A percentile compares a stretch with the other conserved stretches of the same genome.
These are phyloP conservation scores for Saccharum spontaneum DNA, from an alignment of 176 grass and related monocot genomes.

Conservation along the genomic window DNA sequence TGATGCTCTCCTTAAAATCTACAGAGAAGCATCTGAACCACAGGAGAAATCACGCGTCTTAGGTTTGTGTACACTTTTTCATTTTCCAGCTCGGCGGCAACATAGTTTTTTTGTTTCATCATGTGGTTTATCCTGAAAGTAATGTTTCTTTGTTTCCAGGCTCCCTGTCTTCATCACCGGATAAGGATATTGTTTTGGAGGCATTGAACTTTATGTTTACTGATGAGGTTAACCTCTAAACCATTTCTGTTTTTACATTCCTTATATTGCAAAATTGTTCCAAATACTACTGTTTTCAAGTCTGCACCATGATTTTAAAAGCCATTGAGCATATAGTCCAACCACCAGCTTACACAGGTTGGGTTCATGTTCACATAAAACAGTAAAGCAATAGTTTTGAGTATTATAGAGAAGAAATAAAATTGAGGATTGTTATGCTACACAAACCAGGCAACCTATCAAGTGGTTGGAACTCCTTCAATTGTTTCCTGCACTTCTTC, in stretches of 20 bases:
- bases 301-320: background rate
- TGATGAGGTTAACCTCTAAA: constrained; percentile 52
- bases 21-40: constrained; percentile 63
- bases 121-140: constrained; percentile 13
- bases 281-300: background rate
- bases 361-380: background rate
- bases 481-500: background rate
- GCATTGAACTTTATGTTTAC: constrained; percentile 73
- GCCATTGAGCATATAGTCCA: background rate
- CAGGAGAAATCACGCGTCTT: constrained; percentile 72
- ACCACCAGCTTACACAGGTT: background rate
- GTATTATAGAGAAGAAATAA: background rate
- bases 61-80: constrained; percentile 37
- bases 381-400: background rate
- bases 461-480: background rate
- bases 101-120: background rate
- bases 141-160: constrained; percentile 45
- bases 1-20: constrained; percentile 75
- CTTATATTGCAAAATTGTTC: background rate
- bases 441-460: background rate
- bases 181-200: constrained; percentile 74
- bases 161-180: constrained; percentile 47
- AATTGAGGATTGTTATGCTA: background rate
- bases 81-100: constrained; percentile 1
- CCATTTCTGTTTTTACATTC: background rate